Base-by-base conservation (phyloP, 2,329 filamentous ascomycete species). In the Hymenoscyphus albidus region DNA sequence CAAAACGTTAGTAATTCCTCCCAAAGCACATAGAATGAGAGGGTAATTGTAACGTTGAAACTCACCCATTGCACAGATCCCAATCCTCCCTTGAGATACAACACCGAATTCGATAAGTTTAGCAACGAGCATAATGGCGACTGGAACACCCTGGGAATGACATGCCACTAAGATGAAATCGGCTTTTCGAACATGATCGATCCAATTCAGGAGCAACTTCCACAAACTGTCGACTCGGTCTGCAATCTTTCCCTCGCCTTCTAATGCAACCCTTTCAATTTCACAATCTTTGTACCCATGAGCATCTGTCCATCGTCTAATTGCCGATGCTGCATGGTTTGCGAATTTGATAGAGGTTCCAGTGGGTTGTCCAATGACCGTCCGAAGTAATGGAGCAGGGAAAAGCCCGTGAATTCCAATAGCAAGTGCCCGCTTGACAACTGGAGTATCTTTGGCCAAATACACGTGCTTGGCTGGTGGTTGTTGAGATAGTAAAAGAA, bases 321-420 rank as follows among this genome's bases (percentile, higher is more conserved):
- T 94, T 1, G 92, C 89, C 48, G 91, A 87, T 5, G 93, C 93
- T 18, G 90, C 91, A 73, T 94, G 89, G 68, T 91, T 94, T 10
- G 93, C 92, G 74, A 99, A 99, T 51, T 93, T 89, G 64, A 98
- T 87, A 0, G 94, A 98, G 0, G 95, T 99, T 5, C 95, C 95
- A 0, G 93, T 99, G 0, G 95, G 95, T 71, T 97, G 94, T 0
- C 95, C 95, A 16, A 98, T 88, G 70, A 99, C 90, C 22, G 89
- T 90, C n/a, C 95, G 89, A 42, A 99, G 83, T 54, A 96, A 85
- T 0, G 90, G 86, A 0, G 92, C 92, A 0, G 95, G 95, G 70
- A 98, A 97, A 66, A 96, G 90, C 0, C 95, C 95, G 76, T 99
- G 95, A 0, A 99, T 87, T 57, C 64, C 95, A 70, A 99, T 97